Evolutionary conservation across 179 eudicot species (phyloP).

Genomic region (Spergularia azorica): DNA sequence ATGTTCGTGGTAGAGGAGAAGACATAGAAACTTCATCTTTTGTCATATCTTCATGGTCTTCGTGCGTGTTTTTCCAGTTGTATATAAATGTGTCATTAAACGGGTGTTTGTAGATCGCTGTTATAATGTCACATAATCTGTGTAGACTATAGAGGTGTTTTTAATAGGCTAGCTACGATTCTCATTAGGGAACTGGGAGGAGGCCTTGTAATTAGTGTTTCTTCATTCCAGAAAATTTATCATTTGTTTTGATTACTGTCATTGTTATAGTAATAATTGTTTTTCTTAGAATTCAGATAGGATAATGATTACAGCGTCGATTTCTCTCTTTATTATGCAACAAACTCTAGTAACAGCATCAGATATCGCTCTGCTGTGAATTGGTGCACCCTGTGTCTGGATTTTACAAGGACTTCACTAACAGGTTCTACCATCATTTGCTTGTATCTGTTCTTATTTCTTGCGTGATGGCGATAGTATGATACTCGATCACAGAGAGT

Average conservation of each 20-base stretch:
- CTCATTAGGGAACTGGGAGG: slow-evolving; percentile 19
- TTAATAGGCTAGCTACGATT: slow-evolving; percentile 14
- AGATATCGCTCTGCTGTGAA: too few relatives aligned
- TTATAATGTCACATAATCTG: slow-evolving; percentile 11
- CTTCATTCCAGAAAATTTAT: slow-evolving; percentile 10
- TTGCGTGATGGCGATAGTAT: too few relatives aligned
- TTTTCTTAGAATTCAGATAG: not conserved
- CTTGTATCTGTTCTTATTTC: too few relatives aligned
- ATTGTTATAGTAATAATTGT: slow-evolving; percentile 15
- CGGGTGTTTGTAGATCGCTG: slow-evolving; percentile 26
- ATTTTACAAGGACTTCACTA: too few relatives aligned
- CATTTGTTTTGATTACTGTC: slow-evolving; percentile 21
- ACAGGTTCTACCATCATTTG: too few relatives aligned
- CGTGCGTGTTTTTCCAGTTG: slow-evolving; percentile 23
- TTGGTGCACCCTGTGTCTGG: too few relatives aligned
- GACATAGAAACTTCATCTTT: slow-evolving; percentile 20
- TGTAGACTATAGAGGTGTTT: slow-evolving; percentile 18
- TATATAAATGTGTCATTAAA: slow-evolving; percentile 28
- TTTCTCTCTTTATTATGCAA: too few relatives aligned
- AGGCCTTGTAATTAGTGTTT: slow-evolving; percentile 29
- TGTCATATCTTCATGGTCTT: slow-evolving; percentile 8
- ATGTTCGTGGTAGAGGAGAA: slow-evolving; percentile 15
- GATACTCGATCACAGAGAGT: too few relatives aligned
- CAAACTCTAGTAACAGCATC: too few relatives aligned
- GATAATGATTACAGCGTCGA: not conserved